These are phyloP conservation scores for Colletotrichum orbiculare DNA, from an alignment of 2,329 filamentous ascomycete species.

Conservation along the genomic window DNA sequence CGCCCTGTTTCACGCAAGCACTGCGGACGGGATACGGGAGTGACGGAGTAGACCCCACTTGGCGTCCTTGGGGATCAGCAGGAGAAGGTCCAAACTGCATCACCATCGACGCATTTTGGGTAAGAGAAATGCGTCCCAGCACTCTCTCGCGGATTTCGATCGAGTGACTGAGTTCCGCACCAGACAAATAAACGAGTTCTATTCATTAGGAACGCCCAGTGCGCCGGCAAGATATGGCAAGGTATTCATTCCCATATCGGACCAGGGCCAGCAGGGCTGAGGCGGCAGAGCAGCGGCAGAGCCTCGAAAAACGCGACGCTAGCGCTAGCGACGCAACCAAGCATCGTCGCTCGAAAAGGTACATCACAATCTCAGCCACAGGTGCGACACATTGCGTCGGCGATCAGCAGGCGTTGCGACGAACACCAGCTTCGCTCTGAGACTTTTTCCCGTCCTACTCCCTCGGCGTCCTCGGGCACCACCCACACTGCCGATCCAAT, in stretches of 20 bases:
- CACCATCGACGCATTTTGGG: constrained; percentile 3
- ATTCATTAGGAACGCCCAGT: constrained; percentile 19
- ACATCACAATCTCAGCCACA: constrained; percentile 18
- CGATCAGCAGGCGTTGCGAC: constrained; percentile 6
- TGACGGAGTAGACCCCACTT: constrained; percentile 33
- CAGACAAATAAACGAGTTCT: not conserved
- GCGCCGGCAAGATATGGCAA: constrained; percentile 1
- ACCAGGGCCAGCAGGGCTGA: constrained; percentile 11
- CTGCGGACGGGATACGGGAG: constrained; percentile 28
- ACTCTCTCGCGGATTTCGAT: not conserved
- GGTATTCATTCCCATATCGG: too few relatives aligned
- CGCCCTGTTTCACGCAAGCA: constrained; percentile 14
- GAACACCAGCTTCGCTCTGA: constrained; percentile 2
- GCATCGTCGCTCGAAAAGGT: constrained; percentile 10
- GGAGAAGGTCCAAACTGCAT: constrained; percentile 17
- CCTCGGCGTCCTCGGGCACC: not conserved
- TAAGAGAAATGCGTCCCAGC: not conserved
- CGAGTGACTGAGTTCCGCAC: constrained; percentile 11
- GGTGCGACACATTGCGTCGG: constrained; percentile 12
- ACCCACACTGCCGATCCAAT: too few relatives aligned
- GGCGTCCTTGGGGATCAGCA: constrained; percentile 25
- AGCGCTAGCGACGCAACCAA: constrained; percentile 22
- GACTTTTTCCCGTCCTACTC: too few relatives aligned
- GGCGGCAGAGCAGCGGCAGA: constrained; percentile 13
- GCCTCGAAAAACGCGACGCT: constrained; percentile 18